phyloP scores from a whole-genome alignment of 805 yeast genomes.

The Metschnikowia kofuensis region DNA sequence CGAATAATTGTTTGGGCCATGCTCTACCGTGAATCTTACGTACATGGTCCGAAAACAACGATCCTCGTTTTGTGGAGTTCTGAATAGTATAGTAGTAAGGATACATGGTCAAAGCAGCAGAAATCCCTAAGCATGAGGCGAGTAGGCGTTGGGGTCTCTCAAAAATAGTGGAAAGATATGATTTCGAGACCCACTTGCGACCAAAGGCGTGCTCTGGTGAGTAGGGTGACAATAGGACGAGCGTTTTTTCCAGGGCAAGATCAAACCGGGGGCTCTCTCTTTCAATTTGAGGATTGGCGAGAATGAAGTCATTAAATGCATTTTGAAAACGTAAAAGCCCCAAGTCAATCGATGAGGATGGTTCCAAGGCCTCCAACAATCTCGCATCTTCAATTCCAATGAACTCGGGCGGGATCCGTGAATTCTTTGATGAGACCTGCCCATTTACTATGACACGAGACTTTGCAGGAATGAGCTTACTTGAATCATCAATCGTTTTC shows the following conservation, averaged over 20 bases:
- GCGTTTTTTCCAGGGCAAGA: slow-evolving; percentile 44
- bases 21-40: slow-evolving; percentile 65
- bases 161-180: slow-evolving; percentile 64
- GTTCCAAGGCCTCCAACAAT: slow-evolving; percentile 21
- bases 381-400: slow-evolving; percentile 2
- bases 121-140: slow-evolving; percentile 75
- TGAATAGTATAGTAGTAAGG: slow-evolving; percentile 56
- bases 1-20: slow-evolving; percentile 62
- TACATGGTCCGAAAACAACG: slow-evolving; percentile 59
- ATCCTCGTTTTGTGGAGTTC: slow-evolving; percentile 46
- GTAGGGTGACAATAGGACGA: slow-evolving; percentile 64
- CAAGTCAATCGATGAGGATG: slow-evolving; percentile 36
- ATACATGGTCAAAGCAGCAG: slow-evolving; percentile 67
- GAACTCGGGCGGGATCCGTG: background rate
- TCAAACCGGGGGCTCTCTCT: slow-evolving; percentile 38
- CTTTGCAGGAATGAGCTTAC: background rate
- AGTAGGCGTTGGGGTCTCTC: slow-evolving; percentile 79
- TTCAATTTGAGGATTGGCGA: slow-evolving; percentile 41
- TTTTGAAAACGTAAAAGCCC: slow-evolving; percentile 35
- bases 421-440: background rate
- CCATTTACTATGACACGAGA: background rate
- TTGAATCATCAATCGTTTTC: background rate
- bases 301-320: slow-evolving; percentile 42
- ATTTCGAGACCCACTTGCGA: slow-evolving; percentile 71
- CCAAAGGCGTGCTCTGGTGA: slow-evolving; percentile 72